Conservation (phyloP, 345 rosid genomes). For the Eucalyptus sp. region DNA sequence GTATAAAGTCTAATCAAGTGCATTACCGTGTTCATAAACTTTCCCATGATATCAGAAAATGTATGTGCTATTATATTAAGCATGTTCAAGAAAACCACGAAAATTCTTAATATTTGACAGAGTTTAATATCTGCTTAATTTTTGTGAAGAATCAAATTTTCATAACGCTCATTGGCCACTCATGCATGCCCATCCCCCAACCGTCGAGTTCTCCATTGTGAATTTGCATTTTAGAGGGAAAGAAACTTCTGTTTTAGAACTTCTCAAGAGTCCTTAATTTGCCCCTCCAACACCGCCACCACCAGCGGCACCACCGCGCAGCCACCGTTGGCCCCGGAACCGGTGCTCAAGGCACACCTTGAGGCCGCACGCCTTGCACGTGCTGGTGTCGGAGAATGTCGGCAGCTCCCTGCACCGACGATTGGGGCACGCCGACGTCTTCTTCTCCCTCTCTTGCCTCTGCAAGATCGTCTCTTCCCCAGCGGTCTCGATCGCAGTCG, state of each 20-base stretch:
- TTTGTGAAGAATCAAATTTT: not conserved
- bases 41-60: not conserved
- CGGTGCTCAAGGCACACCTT: too few species aligned
- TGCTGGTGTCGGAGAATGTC: too few species aligned
- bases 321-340: too few species aligned
- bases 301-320: too few species aligned
- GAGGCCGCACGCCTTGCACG: too few species aligned
- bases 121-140: not conserved
- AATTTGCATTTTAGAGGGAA: not conserved
- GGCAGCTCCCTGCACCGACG: too few species aligned
- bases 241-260: not conserved
- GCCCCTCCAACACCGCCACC: too few species aligned
- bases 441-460: too few species aligned
- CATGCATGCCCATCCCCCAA: not conserved
- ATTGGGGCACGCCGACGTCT: too few species aligned
- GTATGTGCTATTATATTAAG: not conserved
- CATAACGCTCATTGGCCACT: not conserved
- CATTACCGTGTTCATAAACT: not conserved
- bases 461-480: too few species aligned
- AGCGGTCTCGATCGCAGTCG: too few species aligned
- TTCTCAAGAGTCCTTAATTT: not conserved
- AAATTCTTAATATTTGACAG: not conserved
- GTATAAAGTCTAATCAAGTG: not conserved
- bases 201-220: not conserved
- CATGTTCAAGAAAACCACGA: not conserved